Evolutionary conservation across 1,284 basidiomycete species (phyloP).

Genomic region (Schizophyllum commune): DNA sequence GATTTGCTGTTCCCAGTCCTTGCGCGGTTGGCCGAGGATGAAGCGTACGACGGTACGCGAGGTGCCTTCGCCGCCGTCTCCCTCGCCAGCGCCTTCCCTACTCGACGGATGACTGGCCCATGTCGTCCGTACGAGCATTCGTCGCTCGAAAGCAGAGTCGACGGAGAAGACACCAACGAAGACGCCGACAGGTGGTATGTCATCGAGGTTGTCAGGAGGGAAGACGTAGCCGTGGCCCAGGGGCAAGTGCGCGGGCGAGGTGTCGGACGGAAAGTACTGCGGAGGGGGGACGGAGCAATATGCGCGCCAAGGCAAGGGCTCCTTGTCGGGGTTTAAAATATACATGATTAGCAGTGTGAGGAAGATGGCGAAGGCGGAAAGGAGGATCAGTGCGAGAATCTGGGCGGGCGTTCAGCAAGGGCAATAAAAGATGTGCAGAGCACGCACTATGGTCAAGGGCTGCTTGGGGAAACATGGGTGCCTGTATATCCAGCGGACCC

Average conservation of each 20-base stretch:
- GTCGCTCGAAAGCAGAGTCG: constrained; percentile 79
- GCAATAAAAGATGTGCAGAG: constrained; percentile 1
- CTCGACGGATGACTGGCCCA: constrained; percentile 83
- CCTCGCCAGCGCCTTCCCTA: constrained; percentile 59
- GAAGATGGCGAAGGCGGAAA: constrained; percentile 68
- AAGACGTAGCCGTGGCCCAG: constrained; percentile 31
- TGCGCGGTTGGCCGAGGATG: constrained; percentile 80
- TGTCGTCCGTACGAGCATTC: constrained; percentile 85
- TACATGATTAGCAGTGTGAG: constrained; percentile 83
- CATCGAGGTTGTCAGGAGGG: constrained; percentile 61
- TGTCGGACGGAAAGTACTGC: constrained; percentile 29
- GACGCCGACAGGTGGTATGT: constrained; percentile 81
- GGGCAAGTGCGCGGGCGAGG: constrained; percentile 26
- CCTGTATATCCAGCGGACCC: constrained; percentile 48
- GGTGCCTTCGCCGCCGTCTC: constrained; percentile 69
- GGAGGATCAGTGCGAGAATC: constrained; percentile 66
- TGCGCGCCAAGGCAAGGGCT: constrained; percentile 87
- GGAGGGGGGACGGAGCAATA: constrained; percentile 70
- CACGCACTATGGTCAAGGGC: constrained; percentile 70
- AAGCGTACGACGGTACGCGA: constrained; percentile 89
- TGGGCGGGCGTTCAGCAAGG: constrained; percentile 23
- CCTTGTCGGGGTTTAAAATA: constrained; percentile 93
- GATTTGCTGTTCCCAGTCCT: constrained; percentile 73
- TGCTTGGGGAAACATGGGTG: constrained; percentile 77
- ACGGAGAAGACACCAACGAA: constrained; percentile 90